Evolutionary conservation across 306 rosid genomes (phyloP), one percentile per base, ranked within the genome.

Genomic region (Sindora glabra): DNA sequence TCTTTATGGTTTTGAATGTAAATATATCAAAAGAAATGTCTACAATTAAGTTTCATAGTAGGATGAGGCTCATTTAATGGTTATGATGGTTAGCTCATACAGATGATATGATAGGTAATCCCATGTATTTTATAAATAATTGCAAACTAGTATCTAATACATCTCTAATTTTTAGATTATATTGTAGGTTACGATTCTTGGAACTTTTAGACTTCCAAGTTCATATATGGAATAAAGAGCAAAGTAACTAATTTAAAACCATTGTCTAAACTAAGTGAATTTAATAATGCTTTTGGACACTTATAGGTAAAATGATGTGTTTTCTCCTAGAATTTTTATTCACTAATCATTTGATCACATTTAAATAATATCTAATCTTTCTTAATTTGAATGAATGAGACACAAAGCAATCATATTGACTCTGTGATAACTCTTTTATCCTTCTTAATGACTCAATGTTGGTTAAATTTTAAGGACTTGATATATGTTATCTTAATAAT

Each of bases 141-240:
- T n/a, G n/a, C n/a, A n/a, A n/a, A n/a, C n/a, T n/a, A n/a, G n/a
- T n/a, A n/a, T n/a, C n/a, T n/a, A n/a, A n/a, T n/a, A n/a, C n/a
- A n/a, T n/a, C n/a, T n/a, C n/a, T n/a, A n/a, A n/a, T n/a, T n/a
- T n/a, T n/a, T n/a, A n/a, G n/a, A n/a, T n/a, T n/a, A n/a, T n/a
- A n/a, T n/a, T n/a, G n/a, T n/a, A n/a, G n/a, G n/a, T n/a, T n/a
- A n/a, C n/a, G 1, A 90, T 89, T 75, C 96, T 92, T 11, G 99
- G 96, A 78, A 92, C 99, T 51, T 92, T 95, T 16, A 96, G 96
- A 67, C 95, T 92, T 38, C 86, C 96, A 0, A 96, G 99, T 26
- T 92, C 96, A 30, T 92, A 86, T 60, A 79, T 92, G 12, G 96
- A 89, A 76, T 94, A 92, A 68, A 86, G 99, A 80, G 80, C 94